Conservation (phyloP, 306 rosid genomes). For the Lathyrus aphaca region DNA sequence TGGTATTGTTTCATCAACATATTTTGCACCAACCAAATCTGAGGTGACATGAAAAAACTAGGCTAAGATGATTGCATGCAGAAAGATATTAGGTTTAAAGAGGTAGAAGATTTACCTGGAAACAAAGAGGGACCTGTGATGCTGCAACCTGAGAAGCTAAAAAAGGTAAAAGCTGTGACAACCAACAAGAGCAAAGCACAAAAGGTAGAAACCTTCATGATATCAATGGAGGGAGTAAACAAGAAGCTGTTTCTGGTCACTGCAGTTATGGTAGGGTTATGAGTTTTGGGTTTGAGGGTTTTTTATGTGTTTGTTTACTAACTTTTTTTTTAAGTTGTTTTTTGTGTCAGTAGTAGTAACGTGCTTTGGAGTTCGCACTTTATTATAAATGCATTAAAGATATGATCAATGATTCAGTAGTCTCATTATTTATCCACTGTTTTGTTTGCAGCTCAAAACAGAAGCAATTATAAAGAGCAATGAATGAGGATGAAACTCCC, state of each 20-base stretch:
- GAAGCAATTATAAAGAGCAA: background rate
- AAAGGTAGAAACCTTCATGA: slow-evolving; percentile 58
- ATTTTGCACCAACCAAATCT: slow-evolving; percentile 43
- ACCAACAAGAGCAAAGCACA: slow-evolving; percentile 51
- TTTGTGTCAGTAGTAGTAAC: background rate
- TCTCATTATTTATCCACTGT: background rate
- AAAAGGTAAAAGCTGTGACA: slow-evolving; percentile 40
- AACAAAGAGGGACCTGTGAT: slow-evolving; percentile 19
- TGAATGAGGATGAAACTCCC: background rate
- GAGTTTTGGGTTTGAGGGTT: background rate
- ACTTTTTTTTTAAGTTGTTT: background rate
- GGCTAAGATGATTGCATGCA: too few species aligned
- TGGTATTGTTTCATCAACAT: slow-evolving; percentile 36
- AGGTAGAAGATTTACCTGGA: slow-evolving; percentile 43
- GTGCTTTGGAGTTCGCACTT: background rate
- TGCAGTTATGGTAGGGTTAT: background rate
- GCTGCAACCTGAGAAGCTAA: slow-evolving; percentile 40
- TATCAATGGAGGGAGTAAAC: background rate
- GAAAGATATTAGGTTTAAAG: background rate
- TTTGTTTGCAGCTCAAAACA: background rate
- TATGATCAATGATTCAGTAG: background rate
- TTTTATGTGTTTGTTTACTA: background rate
- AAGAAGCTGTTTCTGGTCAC: background rate
- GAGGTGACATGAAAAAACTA: slow-evolving; percentile 15
- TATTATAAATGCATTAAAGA: background rate